Conservation (phyloP, 73 alveolate species). For the Loxodes magnus region DNA sequence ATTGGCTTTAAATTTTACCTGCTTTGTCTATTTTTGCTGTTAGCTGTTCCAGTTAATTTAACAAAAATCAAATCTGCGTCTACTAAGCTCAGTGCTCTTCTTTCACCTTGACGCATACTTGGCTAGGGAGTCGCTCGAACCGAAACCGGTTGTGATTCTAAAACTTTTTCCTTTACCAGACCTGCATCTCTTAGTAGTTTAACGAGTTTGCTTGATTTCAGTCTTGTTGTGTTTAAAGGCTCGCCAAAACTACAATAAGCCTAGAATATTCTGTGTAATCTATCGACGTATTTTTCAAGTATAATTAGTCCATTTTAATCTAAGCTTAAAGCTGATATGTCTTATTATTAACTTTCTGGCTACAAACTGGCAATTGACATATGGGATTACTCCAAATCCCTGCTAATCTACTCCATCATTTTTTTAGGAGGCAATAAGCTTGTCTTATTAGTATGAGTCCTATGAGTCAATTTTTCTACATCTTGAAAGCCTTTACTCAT, state of each 20-base stretch:
- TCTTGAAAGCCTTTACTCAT: too few species aligned
- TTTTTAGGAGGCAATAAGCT: too few species aligned
- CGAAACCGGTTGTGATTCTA: too few species aligned
- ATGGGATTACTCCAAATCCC: too few species aligned
- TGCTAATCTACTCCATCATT: too few species aligned
- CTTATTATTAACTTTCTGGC: slow-evolving; percentile 1
- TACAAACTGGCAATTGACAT: too few species aligned
- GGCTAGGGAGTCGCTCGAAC: too few species aligned
- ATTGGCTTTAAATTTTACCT: not conserved
- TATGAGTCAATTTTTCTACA: too few species aligned
- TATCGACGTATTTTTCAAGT: slow-evolving; percentile 20
- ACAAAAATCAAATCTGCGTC: slow-evolving; percentile 53
- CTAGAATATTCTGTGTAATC: slow-evolving; percentile 31
- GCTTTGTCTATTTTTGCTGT: not conserved
- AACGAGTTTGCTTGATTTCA: slow-evolving; percentile 38
- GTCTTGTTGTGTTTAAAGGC: slow-evolving; percentile 30
- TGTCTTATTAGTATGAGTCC: slow-evolving; percentile 40
- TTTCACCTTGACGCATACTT: too few species aligned
- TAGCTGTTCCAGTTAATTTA: slow-evolving; percentile 11
- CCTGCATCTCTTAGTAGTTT: slow-evolving; percentile 44
- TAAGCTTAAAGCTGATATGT: too few species aligned
- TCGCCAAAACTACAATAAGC: slow-evolving; percentile 47
- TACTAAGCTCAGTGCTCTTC: slow-evolving; percentile 15
- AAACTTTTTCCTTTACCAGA: slow-evolving; percentile 12
- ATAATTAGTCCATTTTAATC: not conserved